Base-by-base conservation (phyloP, 2,329 filamentous ascomycete species). In the Xylariaceae sp. region DNA sequence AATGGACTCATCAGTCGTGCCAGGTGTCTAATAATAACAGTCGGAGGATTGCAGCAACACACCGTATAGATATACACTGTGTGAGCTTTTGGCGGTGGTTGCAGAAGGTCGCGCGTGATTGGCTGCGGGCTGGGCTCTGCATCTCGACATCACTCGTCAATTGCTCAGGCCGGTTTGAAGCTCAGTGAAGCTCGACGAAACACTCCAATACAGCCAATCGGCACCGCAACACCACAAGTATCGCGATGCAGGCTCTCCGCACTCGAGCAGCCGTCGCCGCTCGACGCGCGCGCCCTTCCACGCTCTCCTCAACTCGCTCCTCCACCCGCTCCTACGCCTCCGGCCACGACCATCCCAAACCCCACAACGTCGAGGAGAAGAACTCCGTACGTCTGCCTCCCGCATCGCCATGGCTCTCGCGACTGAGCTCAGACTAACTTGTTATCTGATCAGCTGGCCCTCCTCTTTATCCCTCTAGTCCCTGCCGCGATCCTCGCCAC, bases 241-340 rank as follows among this genome's bases (percentile, higher is more conserved):
- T 45, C 46, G 58, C 53, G 48, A 67, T 67, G 65, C 64, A 66
- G 57, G 64, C 64, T 60, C 52, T 67, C 62, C 72, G 75, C 69
- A 73, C 73, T 62, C 69, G 73, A 67, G 72, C 65, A 64, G 67
- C 65, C 63, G 66, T 64, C 59, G 60, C 67, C 55, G 71, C 66
- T 52, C 69, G 71, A 52, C 68, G 65, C 54, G 56, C 66, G 40
- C 65, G 65, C 49, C 64, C 66, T 7, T 58, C 64, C 1, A 49
- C 49, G 32, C 58, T 63, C 45, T 68, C 66, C 53, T 62, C 61
- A 56, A 65, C 71, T 56, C 74, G 78, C 62, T 71, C 70, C 52
- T 81, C 81, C 65, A 65, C 71, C 56, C 74, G 78, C 62, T 71
- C 70, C 52, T 81, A 82, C 65, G 78, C 77, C 58, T 82, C 78